A percentile compares a stretch with the other conserved stretches of the same genome.
phyloP scores from a whole-genome alignment of 2,329 filamentous ascomycete genomes.

The Neofusicoccum sp. region DNA sequence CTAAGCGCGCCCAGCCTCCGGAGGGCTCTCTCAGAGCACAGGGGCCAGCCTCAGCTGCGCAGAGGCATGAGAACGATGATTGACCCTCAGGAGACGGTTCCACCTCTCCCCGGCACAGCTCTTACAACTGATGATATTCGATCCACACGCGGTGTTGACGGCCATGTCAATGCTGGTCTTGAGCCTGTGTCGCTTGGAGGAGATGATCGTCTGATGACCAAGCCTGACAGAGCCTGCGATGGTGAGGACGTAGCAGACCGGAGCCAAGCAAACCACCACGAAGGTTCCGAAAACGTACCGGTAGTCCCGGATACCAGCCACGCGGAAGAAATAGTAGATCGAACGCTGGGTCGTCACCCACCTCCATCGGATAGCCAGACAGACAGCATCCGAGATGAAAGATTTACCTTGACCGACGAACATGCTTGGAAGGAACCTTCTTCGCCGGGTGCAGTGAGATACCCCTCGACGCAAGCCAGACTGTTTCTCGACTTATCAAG shows the following conservation, averaged over 20 bases:
- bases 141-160: neutral
- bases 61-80: too few relatives aligned
- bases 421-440: neutral
- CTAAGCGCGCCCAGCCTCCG: too few relatives aligned
- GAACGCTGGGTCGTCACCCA: neutral
- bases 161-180: neutral
- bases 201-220: conserved; percentile 22
- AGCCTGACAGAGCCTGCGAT: conserved; percentile 36
- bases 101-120: conserved; percentile 2
- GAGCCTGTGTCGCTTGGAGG: conserved; percentile 25
- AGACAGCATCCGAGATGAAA: neutral
- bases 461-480: neutral
- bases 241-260: conserved; percentile 52
- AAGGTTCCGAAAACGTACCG: neutral
- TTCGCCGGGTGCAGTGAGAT: neutral
- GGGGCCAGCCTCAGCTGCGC: too few relatives aligned
- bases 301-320: conserved; percentile 34
- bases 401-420: neutral
- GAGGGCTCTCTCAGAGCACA: neutral
- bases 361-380: neutral
- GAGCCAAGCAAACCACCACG: conserved; percentile 25
- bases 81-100: too few relatives aligned
- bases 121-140: neutral
- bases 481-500: conserved; percentile 2
- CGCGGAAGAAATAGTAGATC: conserved; percentile 59